Percentiles rank a stretch among this genome's conserved stretches.
Evolutionary conservation across 805 yeast species (phyloP).

Genomic region (Barnettozyma sucrosica): DNA sequence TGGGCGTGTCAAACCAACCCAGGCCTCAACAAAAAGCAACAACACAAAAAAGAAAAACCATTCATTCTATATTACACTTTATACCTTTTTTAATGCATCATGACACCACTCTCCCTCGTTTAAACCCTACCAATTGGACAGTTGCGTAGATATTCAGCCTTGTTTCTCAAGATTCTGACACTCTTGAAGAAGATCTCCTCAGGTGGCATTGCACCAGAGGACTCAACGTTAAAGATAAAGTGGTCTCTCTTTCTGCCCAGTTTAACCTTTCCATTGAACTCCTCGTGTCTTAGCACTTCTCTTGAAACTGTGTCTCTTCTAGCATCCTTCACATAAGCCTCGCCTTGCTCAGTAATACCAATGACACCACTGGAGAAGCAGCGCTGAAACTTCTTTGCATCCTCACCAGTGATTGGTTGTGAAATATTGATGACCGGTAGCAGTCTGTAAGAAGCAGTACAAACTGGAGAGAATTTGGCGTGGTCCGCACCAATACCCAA

Average conservation of each 20-base stretch:
- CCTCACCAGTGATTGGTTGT: slow-evolving; percentile 67
- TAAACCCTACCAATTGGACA: slow-evolving; percentile 63
- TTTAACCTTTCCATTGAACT: slow-evolving; percentile 83
- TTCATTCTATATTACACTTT: not conserved
- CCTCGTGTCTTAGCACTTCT: slow-evolving; percentile 91
- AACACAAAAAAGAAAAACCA: not conserved
- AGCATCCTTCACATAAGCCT: slow-evolving; percentile 81
- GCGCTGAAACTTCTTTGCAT: slow-evolving; percentile 72
- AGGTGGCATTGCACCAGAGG: slow-evolving; percentile 95
- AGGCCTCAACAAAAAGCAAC: not conserved
- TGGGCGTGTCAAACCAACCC: too few species aligned
- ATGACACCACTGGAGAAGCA: slow-evolving; percentile 95
- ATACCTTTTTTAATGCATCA: slow-evolving; percentile 2
- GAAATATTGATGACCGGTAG: slow-evolving; percentile 80
- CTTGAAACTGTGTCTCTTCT: slow-evolving; percentile 95
- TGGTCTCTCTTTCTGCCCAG: slow-evolving; percentile 90
- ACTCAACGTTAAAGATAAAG: slow-evolving; percentile 90
- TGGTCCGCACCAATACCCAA: slow-evolving; percentile 93
- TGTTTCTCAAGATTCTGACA: slow-evolving; percentile 76
- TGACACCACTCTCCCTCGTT: not conserved
- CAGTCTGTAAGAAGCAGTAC: slow-evolving; percentile 93
- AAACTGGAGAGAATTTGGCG: slow-evolving; percentile 95
- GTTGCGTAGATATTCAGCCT: slow-evolving; percentile 71
- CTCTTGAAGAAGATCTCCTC: slow-evolving; percentile 93
- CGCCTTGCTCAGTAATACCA: slow-evolving; percentile 57